Evolutionary conservation across 2,329 filamentous ascomycete genomes (phyloP), one percentile per base, ranked within the genome.

Genomic region (Penicillium sp.): DNA sequence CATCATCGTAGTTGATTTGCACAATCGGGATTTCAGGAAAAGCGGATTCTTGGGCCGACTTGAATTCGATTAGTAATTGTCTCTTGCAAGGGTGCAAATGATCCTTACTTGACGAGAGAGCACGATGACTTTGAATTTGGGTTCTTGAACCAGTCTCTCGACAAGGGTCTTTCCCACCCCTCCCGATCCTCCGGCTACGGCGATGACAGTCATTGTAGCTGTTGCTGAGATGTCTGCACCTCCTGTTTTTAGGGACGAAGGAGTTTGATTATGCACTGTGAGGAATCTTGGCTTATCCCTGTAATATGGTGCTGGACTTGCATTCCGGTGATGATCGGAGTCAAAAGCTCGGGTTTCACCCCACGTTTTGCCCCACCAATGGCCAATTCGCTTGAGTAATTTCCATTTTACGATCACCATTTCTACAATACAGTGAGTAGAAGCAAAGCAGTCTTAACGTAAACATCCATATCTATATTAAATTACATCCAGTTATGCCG

Each of bases 151-250:
- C 26, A 83, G 60, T 23, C 70, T 75, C 19, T 83, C 79, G 21
- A 82, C 76, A 29, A 83, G 71, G 1, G 78, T 75, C 19, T 72
- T 74, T 13, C 80, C 80, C 1, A 82, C 67, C n/a, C 69, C 70
- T 25, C 80, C 79, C 1, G 75, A 77, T 14, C 80, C 80, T 49
- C 80, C 80, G 5, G 78, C 77, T 16, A 83, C 74, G 50, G 78
- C 80, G 39, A 83, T 69, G 21, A 75, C 66, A 14, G 70, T 63
- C 78, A 79, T 80, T 10, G 4, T 57, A 10, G 11, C 9, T 5
- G 3, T 39, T 39, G n/a, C n/a, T 19, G 10, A 8, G 7, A 3
- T 10, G 1, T 39, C 19, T 4, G 7, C 3, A 37, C 14, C 6
- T 10, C 9, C 16, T 19, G 19, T 42, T 23, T 4, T 2, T 14